Conservation (phyloP, 2,329 filamentous ascomycete species). For the Colletotrichum euphorbiae region DNA sequence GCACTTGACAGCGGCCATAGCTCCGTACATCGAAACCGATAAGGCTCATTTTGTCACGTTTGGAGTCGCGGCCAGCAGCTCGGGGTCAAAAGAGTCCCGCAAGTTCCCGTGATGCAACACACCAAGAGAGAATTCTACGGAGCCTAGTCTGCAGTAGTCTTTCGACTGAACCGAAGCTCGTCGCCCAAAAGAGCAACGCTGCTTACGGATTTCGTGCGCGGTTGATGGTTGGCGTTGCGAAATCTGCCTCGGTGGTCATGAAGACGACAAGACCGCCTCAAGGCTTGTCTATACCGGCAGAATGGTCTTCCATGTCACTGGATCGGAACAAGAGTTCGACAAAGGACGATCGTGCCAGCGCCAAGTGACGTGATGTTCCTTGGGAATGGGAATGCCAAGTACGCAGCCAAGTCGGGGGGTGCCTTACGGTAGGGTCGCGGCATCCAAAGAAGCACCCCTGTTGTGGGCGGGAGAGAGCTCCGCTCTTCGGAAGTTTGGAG, state of each 20-base stretch:
- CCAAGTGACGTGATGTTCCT: slow-evolving; percentile 27
- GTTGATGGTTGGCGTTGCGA: neutral
- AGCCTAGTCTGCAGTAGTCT: slow-evolving; percentile 1
- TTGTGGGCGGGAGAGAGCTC: neutral
- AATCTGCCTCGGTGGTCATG: neutral
- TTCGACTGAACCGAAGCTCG: neutral
- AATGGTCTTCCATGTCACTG: slow-evolving; percentile 5
- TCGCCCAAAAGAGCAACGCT: neutral
- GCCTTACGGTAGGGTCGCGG: slow-evolving; percentile 10
- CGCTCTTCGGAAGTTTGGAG: slow-evolving; percentile 22
- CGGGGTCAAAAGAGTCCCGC: slow-evolving; percentile 13
- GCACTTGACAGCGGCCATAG: neutral
- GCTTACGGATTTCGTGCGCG: neutral
- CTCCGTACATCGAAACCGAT: slow-evolving; percentile 1
- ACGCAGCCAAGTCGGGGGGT: slow-evolving; percentile 32
- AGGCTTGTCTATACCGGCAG: slow-evolving; percentile 31
- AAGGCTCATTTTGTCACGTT: neutral
- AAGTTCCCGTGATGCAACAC: slow-evolving; percentile 31
- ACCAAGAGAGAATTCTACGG: slow-evolving; percentile 20
- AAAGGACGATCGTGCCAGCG: slow-evolving; percentile 17
- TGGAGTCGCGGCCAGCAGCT: neutral
- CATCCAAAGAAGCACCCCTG: slow-evolving; percentile 8
- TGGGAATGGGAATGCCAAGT: slow-evolving; percentile 5
- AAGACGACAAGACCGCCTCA: slow-evolving; percentile 1
- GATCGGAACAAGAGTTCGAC: slow-evolving; percentile 26